These are phyloP conservation scores for Noccaea bulbosa DNA, from an alignment of 345 rosid species.

Conservation along the genomic window DNA sequence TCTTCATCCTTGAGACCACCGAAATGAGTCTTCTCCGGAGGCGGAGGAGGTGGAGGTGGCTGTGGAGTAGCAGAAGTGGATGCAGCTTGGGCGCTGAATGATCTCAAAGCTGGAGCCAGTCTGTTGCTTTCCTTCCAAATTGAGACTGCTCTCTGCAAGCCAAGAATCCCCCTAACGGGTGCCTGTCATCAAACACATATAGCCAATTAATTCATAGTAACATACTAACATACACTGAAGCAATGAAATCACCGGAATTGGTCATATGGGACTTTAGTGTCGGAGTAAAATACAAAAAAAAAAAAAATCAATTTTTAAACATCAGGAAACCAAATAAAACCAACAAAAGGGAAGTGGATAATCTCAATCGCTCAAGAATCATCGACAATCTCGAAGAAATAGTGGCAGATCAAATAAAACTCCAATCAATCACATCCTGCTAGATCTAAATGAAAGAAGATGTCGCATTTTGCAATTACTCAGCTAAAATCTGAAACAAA, in stretches of 20 bases:
- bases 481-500: background rate
- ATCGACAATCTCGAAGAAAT: background rate
- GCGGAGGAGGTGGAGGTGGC: slow-evolving; percentile 89
- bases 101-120: slow-evolving; percentile 55
- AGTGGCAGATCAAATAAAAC: slow-evolving; percentile 36
- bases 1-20: slow-evolving; percentile 97
- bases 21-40: slow-evolving; percentile 96
- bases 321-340: background rate
- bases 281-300: background rate
- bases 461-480: slow-evolving; percentile 1
- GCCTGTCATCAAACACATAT: slow-evolving; percentile 53
- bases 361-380: slow-evolving; percentile 23
- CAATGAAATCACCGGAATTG: background rate
- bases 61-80: slow-evolving; percentile 63
- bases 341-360: slow-evolving; percentile 8
- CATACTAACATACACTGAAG: background rate
- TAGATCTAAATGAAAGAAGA: slow-evolving; percentile 30
- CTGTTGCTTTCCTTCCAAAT: slow-evolving; percentile 50
- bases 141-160: slow-evolving; percentile 62
- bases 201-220: background rate
- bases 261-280: background rate
- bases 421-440: slow-evolving; percentile 27
- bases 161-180: slow-evolving; percentile 76
- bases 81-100: slow-evolving; percentile 80
- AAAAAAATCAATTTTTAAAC: background rate